Base-by-base conservation (phyloP, 2,329 filamentous ascomycete genomes). In the Trichoderma asperellum region DNA sequence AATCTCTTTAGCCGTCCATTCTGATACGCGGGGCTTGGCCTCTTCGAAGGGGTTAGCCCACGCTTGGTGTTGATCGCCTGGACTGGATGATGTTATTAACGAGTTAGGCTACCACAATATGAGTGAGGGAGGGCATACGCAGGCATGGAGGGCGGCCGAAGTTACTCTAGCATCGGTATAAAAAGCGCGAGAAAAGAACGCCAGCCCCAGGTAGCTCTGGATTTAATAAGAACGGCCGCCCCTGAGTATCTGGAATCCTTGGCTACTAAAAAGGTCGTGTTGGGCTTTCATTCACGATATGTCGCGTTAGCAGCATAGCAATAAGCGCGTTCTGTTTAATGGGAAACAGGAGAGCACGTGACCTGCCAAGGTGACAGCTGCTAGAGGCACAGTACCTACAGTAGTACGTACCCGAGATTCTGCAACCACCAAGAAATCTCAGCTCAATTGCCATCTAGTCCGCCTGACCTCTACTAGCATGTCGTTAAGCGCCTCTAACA, bases 1-100 rank as follows among this genome's bases (percentile, higher is more conserved):
- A 70, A 97, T 95, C 78, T 99, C 91, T 74, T 89, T 85, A n/a
- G 94, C 93, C 0, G 94, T 97, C 83, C 93, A 99, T 77, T 92
- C 88, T 64, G 87, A 90, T 35, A 97, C 86, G 53, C 88, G 88
- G 61, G 86, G 88, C 76, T 86, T 86, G 2, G 82, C 79, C 74
- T 95, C 91, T 78, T 93, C 90, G 79, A 96, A 99, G 8, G 94
- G 94, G 77, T 97, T 98, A 76, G 82, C 79, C 76, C 87, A 84
- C 71, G 77, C 72, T 65, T 78, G 77, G 72, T 84, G 86, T 79
- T 93, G 91, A 76, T 91, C 89, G 77, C 91, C 91, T 74, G 89
- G 86, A 73, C 90, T 93, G 77, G 58, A 65, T 49, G 40, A 40
- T 68, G 66, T 55, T 11, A 71, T 77, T 71, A 76, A 72, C 68